A percentile compares a stretch with the other conserved stretches of the same genome.
Conservation (phyloP, 2,329 filamentous ascomycete species). For the Chalaropsis ovoidea region DNA sequence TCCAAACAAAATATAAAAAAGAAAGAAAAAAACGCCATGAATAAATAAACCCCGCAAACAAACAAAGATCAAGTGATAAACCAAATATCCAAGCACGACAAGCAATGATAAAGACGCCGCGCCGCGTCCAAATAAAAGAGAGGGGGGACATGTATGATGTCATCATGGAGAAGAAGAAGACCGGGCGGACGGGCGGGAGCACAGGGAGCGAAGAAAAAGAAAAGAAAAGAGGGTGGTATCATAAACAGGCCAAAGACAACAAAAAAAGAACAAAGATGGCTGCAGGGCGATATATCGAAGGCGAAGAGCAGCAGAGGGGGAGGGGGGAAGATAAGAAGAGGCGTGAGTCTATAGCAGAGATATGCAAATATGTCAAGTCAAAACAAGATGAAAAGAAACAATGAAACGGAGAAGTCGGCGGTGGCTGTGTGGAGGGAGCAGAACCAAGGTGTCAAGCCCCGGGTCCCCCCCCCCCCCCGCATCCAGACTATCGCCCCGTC, state of each 20-base stretch:
- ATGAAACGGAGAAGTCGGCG: too few species aligned
- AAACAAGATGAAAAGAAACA: slow-evolving; percentile 12
- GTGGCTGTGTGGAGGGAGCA: too few species aligned
- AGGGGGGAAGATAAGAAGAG: background rate
- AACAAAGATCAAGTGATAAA: background rate
- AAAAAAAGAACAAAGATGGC: slow-evolving; percentile 14
- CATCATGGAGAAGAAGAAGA: too few species aligned
- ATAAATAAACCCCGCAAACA: background rate
- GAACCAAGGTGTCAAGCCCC: too few species aligned
- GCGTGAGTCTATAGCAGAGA: background rate
- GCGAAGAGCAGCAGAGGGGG: background rate
- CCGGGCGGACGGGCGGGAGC: too few species aligned
- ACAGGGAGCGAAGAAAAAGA: background rate
- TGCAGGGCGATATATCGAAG: background rate
- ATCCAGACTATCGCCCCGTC: background rate
- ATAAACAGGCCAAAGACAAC: background rate
- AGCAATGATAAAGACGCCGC: background rate
- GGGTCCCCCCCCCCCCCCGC: too few species aligned
- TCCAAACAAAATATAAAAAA: too few species aligned
- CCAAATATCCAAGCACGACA: too few species aligned
- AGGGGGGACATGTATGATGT: background rate
- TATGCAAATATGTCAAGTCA: slow-evolving; percentile 10
- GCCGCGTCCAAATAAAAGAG: too few species aligned
- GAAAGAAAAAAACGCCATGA: too few species aligned
- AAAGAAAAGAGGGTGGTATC: slow-evolving; percentile 7